phyloP scores from a whole-genome alignment of 805 yeast species.

The Spencermartinsiella europaea region DNA sequence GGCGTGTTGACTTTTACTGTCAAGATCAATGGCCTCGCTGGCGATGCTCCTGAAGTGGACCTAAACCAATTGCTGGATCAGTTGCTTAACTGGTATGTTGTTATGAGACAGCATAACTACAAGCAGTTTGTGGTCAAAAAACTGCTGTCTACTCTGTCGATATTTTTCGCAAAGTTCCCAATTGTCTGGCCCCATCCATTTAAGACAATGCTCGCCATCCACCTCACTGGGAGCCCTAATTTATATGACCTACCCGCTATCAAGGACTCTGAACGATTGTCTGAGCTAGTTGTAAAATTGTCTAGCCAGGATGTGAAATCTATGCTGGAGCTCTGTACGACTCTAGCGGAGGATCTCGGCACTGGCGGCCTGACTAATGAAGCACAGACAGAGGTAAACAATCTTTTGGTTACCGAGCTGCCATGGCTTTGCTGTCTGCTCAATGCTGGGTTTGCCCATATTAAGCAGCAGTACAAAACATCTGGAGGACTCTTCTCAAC shows the following conservation, averaged over 20 bases:
- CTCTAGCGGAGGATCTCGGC: constrained; percentile 27
- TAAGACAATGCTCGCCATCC: constrained; percentile 24
- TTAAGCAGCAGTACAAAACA: neutral
- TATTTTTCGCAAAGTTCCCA: constrained; percentile 41
- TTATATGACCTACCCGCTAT: neutral
- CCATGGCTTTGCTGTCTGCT: neutral
- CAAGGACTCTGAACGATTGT: neutral
- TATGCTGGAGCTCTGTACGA: constrained; percentile 22
- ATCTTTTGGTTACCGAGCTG: neutral
- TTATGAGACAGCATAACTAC: constrained; percentile 8
- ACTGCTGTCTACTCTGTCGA: constrained; percentile 49
- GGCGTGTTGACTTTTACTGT: constrained; percentile 81
- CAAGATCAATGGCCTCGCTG: constrained; percentile 37
- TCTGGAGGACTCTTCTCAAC: neutral
- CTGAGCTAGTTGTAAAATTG: neutral
- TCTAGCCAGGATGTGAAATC: constrained; percentile 9
- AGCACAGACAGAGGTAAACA: constrained; percentile 1
- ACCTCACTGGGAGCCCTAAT: constrained; percentile 14
- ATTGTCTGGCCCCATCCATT: constrained; percentile 33
- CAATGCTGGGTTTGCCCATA: constrained; percentile 1
- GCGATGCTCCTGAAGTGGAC: constrained; percentile 7
- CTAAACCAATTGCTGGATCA: constrained; percentile 13
- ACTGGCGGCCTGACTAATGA: constrained; percentile 1
- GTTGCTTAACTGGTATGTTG: constrained; percentile 21
- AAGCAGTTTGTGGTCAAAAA: constrained; percentile 49